Conservation (phyloP, 495 filamentous ascomycete species). For the Aspergillus saccharolyticus region DNA sequence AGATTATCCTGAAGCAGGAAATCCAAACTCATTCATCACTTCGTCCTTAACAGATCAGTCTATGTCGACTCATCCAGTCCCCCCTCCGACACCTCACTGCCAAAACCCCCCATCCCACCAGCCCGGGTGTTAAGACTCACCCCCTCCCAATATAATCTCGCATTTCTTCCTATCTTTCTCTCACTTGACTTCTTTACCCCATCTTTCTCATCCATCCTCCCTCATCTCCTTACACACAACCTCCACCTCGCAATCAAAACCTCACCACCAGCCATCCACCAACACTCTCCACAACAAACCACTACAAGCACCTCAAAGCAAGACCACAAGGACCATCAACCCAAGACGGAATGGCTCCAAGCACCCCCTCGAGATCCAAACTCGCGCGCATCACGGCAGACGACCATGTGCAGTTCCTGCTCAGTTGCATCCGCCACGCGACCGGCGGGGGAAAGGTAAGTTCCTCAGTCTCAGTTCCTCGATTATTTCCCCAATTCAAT, state of each 20-base stretch:
- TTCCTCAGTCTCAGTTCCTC: too few relatives aligned
- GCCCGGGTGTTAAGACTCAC: background rate
- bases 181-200: background rate
- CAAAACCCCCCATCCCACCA: background rate
- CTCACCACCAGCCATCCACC: background rate
- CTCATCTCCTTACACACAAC: background rate
- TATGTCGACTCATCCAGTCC: background rate
- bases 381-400: slow-evolving; percentile 49
- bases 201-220: background rate
- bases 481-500: too few relatives aligned
- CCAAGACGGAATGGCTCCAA: background rate
- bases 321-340: background rate
- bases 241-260: background rate
- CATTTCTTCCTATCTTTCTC: background rate
- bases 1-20: background rate
- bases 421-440: slow-evolving; percentile 57
- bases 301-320: background rate
- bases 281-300: background rate
- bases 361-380: slow-evolving; percentile 12
- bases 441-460: slow-evolving; percentile 51
- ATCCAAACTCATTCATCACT: background rate
- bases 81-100: background rate
- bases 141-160: background rate
- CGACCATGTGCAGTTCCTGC: slow-evolving; percentile 57
- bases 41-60: background rate